Base-by-base conservation (phyloP, 2,329 filamentous ascomycete species). In the Periconia digitata region DNA sequence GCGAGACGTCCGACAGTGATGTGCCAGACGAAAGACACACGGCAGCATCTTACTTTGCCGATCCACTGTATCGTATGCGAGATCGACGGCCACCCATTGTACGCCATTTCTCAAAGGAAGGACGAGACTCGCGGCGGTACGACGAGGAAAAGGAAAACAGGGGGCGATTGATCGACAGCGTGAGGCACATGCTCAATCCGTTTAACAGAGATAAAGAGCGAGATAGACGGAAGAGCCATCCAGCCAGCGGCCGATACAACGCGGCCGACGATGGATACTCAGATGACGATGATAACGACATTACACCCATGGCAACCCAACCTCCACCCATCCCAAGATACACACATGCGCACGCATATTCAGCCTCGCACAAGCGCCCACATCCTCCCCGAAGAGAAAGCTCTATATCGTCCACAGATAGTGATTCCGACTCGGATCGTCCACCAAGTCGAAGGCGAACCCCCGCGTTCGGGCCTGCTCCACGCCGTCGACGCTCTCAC, bases 11-110 rank as follows among this genome's bases (percentile, higher is more conserved):
- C 29, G 66, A 63, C 6, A 72, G 72, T 8, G 72, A 69, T 13
- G 69, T 70, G 2, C 69, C 72, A 3, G 74, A 77, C 46, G 75
- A 76, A 27, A 66, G 71, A 45, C 60, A 61, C 37, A 73, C 71
- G 13, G 75, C 74, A 3, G 76, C 75, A 6, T 62, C 67, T 15
- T 79, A 79, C 62, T 79, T 79, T 61, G 67, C 72, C 32, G 76
- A 79, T 47, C 76, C 76, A 10, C 66, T 79, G 24, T 78, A 77
- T 50, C 69, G 76, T 41, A 76, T 76, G 43, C 64, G 70, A 4
- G 70, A 74, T 41, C 69, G 70, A 6, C 62, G 75, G 29, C 74
- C 76, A 3, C 67, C 67, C 1, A 73, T 77, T 34, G 68, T 76
- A 47, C 68, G 74, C 5, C 66, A 70, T 17, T 69, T 68, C 22